Base-by-base conservation (phyloP, 495 filamentous ascomycete genomes). In the Hyaloscypha hepaticicola region DNA sequence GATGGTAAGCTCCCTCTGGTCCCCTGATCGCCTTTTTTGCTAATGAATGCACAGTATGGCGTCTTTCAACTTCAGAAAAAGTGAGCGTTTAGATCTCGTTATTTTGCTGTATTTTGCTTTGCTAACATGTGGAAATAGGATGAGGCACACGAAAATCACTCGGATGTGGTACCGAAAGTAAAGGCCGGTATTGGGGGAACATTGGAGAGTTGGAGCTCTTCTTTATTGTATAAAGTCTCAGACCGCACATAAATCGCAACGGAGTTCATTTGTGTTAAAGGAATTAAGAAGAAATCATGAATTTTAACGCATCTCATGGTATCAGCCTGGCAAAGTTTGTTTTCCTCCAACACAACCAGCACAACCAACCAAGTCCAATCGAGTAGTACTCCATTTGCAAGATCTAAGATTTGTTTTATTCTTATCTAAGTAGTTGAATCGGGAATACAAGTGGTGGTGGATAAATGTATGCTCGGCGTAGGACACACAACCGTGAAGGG, bases 151-250 rank as follows among this genome's bases (percentile, higher is more conserved):
- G n/a, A 24, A 55, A n/a, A 70, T 65, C 67, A 83, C 85, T 52
- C 70, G 83, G 63, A 87, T 87, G 83, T 88, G 86, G 82, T 85
- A 85, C 69, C 77, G 83, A 75, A 83, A 82, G 78, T 86, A 81
- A 59, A 63, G 16, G 53, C 22, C n/a, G 12, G 0, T n/a, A 14
- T 50, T 5, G 22, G n/a, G 25, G 33, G 25, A 25, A 12, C 21
- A 48, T 26, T 48, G 29, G 34, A 26, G 27, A 53, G 25, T 25
- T 38, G 58, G 52, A 49, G 28, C 31, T 19, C 64, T 66, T 52
- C 33, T 31, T 67, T 65, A 45, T 41, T 70, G 69, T 70, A 70
- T 57, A 70, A 70, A 69, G 67, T 63, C 55, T 67, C 51, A 52
- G 57, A 48, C 55, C 48, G 68, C 57, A 70, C 63, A 70, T 63